phyloP scores from a whole-genome alignment of 148 eudicot genomes.

The Fagopyrum esculentum region DNA sequence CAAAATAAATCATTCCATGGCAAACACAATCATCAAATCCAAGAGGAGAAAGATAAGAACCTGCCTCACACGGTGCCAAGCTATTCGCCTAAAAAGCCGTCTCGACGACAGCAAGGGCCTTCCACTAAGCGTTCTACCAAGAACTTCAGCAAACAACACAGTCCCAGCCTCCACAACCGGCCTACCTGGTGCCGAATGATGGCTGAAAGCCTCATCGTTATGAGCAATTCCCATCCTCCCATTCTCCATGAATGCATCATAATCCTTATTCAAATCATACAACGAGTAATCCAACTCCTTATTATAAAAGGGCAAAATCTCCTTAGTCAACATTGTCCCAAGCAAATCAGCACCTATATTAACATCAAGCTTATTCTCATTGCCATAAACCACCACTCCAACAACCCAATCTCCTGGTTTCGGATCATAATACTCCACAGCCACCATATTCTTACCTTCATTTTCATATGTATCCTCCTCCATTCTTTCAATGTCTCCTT shows the following conservation, averaged over 20 bases:
- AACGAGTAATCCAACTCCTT: conserved; percentile 66
- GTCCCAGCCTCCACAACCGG: conserved; percentile 89
- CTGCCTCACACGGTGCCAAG: conserved; percentile 99
- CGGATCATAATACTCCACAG: conserved; percentile 83
- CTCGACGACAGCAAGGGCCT: conserved; percentile 80
- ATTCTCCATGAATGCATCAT: conserved; percentile 53
- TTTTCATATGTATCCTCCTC: conserved; percentile 20
- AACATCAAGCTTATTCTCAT: conserved; percentile 83
- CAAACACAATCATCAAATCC: conserved; percentile 3
- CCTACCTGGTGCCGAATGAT: conserved; percentile 37
- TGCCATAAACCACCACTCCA: conserved; percentile 88
- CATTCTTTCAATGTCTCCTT: conserved; percentile 26
- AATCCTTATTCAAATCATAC: conserved; percentile 62
- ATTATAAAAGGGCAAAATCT: conserved; percentile 74
- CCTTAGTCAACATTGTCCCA: conserved; percentile 95
- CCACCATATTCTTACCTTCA: conserved; percentile 30
- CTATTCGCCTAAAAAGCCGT: conserved; percentile 60
- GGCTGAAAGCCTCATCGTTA: conserved; percentile 49
- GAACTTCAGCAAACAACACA: conserved; percentile 84
- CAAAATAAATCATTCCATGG: background rate
- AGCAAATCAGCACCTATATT: conserved; percentile 79
- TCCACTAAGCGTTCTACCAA: conserved; percentile 95
- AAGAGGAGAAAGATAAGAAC: conserved; percentile 45
- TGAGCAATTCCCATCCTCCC: conserved; percentile 77
- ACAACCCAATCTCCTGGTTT: conserved; percentile 83